Conservation (phyloP, 2,329 filamentous ascomycete species). For the Aaosphaeria arxii region DNA sequence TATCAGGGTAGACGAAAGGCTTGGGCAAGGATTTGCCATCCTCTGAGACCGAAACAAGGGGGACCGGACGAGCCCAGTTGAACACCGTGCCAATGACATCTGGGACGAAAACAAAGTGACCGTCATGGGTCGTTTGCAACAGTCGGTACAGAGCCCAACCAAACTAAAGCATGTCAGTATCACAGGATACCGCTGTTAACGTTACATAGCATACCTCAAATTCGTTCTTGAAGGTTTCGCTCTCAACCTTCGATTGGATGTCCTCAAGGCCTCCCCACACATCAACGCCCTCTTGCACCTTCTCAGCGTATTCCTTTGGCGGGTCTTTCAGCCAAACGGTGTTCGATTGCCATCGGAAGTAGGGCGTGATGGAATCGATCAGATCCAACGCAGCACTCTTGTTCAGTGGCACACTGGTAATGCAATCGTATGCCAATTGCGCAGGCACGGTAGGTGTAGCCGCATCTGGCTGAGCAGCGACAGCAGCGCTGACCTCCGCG, state of each 20-base stretch:
- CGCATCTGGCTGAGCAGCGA: slow-evolving; percentile 17
- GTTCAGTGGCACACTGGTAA: slow-evolving; percentile 46
- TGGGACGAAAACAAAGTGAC: slow-evolving; percentile 59
- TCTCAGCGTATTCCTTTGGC: slow-evolving; percentile 44
- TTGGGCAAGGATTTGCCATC: slow-evolving; percentile 53
- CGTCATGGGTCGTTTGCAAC: slow-evolving; percentile 59
- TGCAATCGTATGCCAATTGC: slow-evolving; percentile 45
- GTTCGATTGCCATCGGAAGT: slow-evolving; percentile 47
- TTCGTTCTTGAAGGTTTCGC: slow-evolving; percentile 38
- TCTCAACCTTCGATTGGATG: slow-evolving; percentile 39
- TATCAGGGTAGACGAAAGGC: slow-evolving; percentile 53
- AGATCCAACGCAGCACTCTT: slow-evolving; percentile 39
- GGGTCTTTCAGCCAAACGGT: slow-evolving; percentile 45
- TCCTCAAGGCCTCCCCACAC: slow-evolving; percentile 37
- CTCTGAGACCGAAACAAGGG: slow-evolving; percentile 58
- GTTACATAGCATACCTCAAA: slow-evolving; percentile 28
- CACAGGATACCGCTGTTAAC: neutral
- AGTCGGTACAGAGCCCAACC: slow-evolving; percentile 35
- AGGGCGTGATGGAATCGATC: slow-evolving; percentile 44
- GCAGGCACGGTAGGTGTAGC: slow-evolving; percentile 41
- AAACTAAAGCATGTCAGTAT: slow-evolving; percentile 16
- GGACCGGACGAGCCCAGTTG: slow-evolving; percentile 47
- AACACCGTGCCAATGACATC: slow-evolving; percentile 54
- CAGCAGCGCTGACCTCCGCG: slow-evolving; percentile 27
- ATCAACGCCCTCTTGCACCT: slow-evolving; percentile 44